Conservation (phyloP, 257 asterid genomes). For the Solanum tarijense region DNA sequence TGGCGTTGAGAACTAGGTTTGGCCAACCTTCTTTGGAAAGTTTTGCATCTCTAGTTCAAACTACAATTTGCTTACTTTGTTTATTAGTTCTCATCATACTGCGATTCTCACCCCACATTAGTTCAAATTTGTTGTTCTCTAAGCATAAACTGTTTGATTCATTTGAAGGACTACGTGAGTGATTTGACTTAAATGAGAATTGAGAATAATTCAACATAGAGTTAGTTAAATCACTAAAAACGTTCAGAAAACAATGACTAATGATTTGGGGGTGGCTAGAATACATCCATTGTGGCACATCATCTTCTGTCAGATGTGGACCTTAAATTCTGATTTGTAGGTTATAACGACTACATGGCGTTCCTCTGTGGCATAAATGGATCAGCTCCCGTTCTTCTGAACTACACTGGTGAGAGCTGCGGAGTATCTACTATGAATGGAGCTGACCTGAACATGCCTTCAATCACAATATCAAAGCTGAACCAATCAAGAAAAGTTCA, state of each 20-base stretch:
- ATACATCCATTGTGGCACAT: neutral
- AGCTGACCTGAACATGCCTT: slow-evolving; percentile 76
- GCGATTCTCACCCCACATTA: neutral
- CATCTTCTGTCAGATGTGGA: neutral
- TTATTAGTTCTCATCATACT: neutral
- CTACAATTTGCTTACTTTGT: neutral
- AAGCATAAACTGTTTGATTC: neutral
- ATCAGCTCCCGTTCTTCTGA: slow-evolving; percentile 60
- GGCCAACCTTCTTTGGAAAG: neutral
- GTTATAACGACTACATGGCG: slow-evolving; percentile 63
- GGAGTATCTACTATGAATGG: slow-evolving; percentile 31
- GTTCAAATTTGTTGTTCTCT: neutral
- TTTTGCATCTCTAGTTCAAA: neutral
- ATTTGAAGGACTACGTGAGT: neutral
- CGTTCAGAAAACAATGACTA: neutral
- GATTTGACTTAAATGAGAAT: neutral
- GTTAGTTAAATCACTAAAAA: neutral
- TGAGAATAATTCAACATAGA: neutral
- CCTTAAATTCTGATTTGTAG: slow-evolving; percentile 23
- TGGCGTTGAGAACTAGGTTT: neutral
- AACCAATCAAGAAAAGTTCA: slow-evolving; percentile 45
- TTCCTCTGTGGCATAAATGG: slow-evolving; percentile 94
- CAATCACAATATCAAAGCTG: slow-evolving; percentile 72
- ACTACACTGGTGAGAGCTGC: slow-evolving; percentile 78
- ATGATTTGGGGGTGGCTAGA: neutral